Base-by-base conservation (phyloP, 257 asterid species). In the Knoxia roxburghii region DNA sequence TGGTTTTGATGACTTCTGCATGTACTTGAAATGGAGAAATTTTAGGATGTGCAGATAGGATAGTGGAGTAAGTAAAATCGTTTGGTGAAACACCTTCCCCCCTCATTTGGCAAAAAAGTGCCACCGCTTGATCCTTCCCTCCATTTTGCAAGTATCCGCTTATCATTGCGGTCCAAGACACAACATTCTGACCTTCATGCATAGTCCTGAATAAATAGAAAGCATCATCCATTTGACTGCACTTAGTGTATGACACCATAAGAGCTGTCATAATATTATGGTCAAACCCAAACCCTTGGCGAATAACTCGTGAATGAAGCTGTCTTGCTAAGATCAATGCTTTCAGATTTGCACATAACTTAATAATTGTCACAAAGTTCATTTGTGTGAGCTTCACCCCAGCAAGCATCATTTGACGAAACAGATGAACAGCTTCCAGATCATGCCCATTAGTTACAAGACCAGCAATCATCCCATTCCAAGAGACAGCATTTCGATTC, bases 401-500 rank as follows among this genome's bases (percentile, higher is more conserved):
- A n/a, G 85, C 82, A 70, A 70, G 74, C 75, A 85, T 85, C 99
- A 93, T 90, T 72, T 57, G 61, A 69, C 72, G 57, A 72, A 90
- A 85, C 80, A 85, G 7, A 67, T 82, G 78, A 49, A 93, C 80
- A 61, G 96, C 96, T 76, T 86, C 89, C 46, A 75, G 58, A 33
- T 84, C 82, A 72, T 80, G 87, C 27, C 96, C 91, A 15, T 86
- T 90, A 8, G 71, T 68, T 48, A 85, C 75, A 67, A 93, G 86
- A 70, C 96, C 97, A 46, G 94, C 78, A 69, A 93, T 85, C 97
- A 93, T 85, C 73, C 92, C 91, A 72, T 90, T 93, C 99, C 97
- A 93, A 51, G 99, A 90, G 61, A 88, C 88, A 43, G 83, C 73
- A 73, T 83, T 89, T 68, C 73, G 78, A 67, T 64, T 77, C 51